Percentiles rank a stretch among this genome's conserved stretches.
phyloP scores from a whole-genome alignment of 169 alveolate genomes.

The Eimeria sp. region DNA sequence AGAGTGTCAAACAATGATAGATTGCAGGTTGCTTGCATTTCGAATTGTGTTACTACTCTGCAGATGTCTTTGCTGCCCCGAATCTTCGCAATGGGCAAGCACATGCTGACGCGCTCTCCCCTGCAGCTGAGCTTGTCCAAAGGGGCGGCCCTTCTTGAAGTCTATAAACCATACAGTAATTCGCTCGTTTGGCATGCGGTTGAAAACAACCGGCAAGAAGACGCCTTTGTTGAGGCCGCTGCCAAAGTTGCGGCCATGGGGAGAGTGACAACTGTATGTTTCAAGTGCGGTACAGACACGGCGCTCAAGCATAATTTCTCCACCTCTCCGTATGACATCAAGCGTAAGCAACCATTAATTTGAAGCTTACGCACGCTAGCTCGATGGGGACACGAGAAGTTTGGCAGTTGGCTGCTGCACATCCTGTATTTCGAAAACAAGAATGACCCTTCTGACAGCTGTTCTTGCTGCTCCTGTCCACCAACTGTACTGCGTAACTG shows the following conservation, averaged over 20 bases:
- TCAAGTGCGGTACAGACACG: conserved; percentile 73
- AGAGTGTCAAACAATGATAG: background rate
- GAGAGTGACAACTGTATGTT: conserved; percentile 38
- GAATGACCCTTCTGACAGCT: background rate
- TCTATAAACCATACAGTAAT: conserved; percentile 63
- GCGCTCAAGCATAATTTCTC: conserved; percentile 61
- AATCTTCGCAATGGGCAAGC: conserved; percentile 76
- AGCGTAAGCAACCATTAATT: background rate
- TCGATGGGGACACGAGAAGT: background rate
- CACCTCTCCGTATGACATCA: conserved; percentile 46
- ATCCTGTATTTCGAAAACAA: background rate
- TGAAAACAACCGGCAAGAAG: conserved; percentile 75
- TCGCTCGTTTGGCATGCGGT: conserved; percentile 82
- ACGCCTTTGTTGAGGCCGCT: conserved; percentile 74
- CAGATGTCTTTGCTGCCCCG: conserved; percentile 76
- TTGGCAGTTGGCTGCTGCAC: background rate
- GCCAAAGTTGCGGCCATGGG: conserved; percentile 64
- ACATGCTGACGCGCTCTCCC: conserved; percentile 81
- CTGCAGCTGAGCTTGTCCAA: conserved; percentile 43
- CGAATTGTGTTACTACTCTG: background rate
- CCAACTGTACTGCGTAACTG: background rate
- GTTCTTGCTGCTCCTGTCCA: background rate
- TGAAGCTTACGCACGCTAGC: background rate
- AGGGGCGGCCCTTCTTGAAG: conserved; percentile 65
- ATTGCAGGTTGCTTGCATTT: background rate